Conservation (phyloP, 2,329 filamentous ascomycete species). For the Colletotrichum godetiae region DNA sequence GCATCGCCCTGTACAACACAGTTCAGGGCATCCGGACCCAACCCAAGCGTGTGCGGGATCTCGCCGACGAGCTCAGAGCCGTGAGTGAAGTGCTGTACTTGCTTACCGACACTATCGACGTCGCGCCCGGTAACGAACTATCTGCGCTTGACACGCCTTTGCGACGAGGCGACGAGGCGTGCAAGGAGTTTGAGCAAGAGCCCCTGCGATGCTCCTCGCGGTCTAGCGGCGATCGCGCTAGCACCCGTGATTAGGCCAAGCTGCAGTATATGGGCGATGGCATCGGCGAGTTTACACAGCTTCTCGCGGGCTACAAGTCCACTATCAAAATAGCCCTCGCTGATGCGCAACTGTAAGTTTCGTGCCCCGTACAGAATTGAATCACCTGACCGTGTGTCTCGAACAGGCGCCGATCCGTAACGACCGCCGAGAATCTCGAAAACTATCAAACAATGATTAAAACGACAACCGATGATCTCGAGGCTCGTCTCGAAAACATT, state of each 20-base stretch:
- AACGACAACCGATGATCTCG: slow-evolving; percentile 4
- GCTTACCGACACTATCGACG: slow-evolving; percentile 42
- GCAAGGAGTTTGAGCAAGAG: slow-evolving; percentile 53
- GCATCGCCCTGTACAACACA: slow-evolving; percentile 32
- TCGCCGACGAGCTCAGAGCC: slow-evolving; percentile 51
- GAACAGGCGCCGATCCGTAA: background rate
- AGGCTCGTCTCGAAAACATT: slow-evolving; percentile 8
- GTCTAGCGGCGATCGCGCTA: slow-evolving; percentile 48
- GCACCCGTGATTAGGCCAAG: slow-evolving; percentile 58
- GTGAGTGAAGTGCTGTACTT: slow-evolving; percentile 51
- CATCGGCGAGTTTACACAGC: slow-evolving; percentile 52
- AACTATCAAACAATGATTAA: slow-evolving; percentile 2
- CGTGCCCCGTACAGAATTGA: background rate
- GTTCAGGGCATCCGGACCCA: slow-evolving; percentile 35
- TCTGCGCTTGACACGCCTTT: slow-evolving; percentile 47
- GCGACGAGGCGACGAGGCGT: slow-evolving; percentile 53
- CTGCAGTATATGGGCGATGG: slow-evolving; percentile 56
- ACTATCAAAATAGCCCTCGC: slow-evolving; percentile 40
- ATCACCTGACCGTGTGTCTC: background rate
- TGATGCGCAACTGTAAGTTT: slow-evolving; percentile 37
- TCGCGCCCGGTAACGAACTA: slow-evolving; percentile 30
- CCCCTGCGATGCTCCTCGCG: slow-evolving; percentile 48
- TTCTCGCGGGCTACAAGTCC: slow-evolving; percentile 53
- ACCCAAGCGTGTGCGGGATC: slow-evolving; percentile 49
- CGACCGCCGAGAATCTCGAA: background rate